Percentiles rank a stretch among this genome's conserved stretches.
Evolutionary conservation across 305 asterid genomes (phyloP).

Genomic region (Solanum hybrid): DNA sequence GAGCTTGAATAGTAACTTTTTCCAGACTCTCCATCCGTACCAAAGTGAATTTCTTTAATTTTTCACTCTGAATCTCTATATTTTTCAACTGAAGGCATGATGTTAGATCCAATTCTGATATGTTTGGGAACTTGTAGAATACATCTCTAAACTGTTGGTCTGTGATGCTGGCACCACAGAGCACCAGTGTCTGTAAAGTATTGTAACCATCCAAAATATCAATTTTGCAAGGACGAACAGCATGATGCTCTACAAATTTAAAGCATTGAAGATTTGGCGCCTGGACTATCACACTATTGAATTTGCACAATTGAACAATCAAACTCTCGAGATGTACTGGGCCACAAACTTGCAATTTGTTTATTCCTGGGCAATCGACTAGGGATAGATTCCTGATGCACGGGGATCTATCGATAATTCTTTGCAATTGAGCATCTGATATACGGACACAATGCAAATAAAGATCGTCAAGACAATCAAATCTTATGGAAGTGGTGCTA

Average conservation of each 20-base stretch:
- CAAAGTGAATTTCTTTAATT: not conserved
- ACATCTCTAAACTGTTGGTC: not conserved
- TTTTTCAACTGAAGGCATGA: too few relatives aligned
- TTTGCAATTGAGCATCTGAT: not conserved
- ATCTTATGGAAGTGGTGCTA: not conserved
- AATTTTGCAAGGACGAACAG: not conserved
- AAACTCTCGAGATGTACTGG: not conserved
- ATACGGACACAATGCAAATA: rapidly evolving
- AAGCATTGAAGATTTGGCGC: not conserved
- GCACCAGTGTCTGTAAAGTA: not conserved
- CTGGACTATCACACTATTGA: not conserved
- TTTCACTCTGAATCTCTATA: not conserved
- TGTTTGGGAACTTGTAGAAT: not conserved
- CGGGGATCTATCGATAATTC: not conserved
- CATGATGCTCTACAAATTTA: not conserved
- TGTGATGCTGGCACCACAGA: not conserved
- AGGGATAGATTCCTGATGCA: not conserved
- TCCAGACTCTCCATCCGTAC: not conserved
- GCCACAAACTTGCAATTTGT: not conserved
- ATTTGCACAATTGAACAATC: not conserved
- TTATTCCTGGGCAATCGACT: rapidly evolving
- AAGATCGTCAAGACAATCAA: not conserved
- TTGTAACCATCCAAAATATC: not conserved
- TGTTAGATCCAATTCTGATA: not conserved
- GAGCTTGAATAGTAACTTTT: not conserved